phyloP scores from a whole-genome alignment of 352 stramenopile species.

The Pythium apleroticum region DNA sequence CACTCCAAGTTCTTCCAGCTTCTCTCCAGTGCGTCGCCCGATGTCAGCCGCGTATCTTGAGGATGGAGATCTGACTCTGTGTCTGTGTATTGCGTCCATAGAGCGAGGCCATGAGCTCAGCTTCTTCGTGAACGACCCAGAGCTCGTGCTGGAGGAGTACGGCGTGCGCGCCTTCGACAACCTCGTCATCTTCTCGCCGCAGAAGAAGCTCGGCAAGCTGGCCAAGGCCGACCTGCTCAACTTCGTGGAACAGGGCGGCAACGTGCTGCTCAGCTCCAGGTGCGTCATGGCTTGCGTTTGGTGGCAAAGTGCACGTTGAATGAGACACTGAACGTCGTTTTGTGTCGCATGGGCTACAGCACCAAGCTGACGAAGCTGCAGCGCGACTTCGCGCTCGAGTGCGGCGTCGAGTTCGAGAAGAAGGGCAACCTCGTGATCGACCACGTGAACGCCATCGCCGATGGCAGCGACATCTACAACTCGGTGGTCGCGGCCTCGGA shows the following conservation, averaged over 20 bases:
- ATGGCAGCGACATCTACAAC: constrained; percentile 74
- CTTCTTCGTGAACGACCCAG: constrained; percentile 56
- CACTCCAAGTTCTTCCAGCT: constrained; percentile 79
- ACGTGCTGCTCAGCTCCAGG: constrained; percentile 72
- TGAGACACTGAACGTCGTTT: not conserved
- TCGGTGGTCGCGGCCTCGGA: constrained; percentile 66
- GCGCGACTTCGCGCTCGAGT: constrained; percentile 84
- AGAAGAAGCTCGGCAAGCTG: constrained; percentile 72
- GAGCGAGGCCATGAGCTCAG: constrained; percentile 64
- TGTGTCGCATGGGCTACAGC: constrained; percentile 23
- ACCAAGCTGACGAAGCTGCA: constrained; percentile 79
- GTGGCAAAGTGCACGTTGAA: not conserved
- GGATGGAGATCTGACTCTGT: not conserved
- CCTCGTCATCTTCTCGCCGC: constrained; percentile 86
- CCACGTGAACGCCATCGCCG: constrained; percentile 68
- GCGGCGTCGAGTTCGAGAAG: constrained; percentile 88
- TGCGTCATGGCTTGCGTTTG: constrained; percentile 9
- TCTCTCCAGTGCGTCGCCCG: constrained; percentile 42
- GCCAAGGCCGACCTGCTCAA: constrained; percentile 69
- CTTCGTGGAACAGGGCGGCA: constrained; percentile 88
- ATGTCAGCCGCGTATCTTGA: not conserved
- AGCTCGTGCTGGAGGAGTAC: constrained; percentile 74
- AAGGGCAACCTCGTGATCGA: constrained; percentile 88
- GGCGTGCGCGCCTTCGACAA: constrained; percentile 89
- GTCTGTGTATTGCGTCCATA: constrained; percentile 19